phyloP scores from a whole-genome alignment of 345 rosid species.

The Stellera chamaejasme region DNA sequence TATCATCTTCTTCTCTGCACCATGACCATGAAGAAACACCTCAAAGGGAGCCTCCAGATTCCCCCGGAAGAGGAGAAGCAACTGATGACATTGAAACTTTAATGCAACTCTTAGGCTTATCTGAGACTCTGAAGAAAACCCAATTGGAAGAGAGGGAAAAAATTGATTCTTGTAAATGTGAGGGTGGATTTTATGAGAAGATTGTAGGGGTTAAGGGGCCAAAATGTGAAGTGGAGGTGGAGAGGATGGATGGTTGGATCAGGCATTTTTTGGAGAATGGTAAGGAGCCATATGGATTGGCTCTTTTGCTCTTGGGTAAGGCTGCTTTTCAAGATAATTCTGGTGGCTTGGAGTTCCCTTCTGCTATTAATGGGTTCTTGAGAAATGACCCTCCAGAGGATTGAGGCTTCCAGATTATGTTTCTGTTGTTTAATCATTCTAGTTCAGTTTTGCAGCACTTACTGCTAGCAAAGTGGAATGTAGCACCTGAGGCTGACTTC shows the following conservation, averaged over 20 bases:
- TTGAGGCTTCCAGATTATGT: neutral
- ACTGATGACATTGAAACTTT: conserved; percentile 24
- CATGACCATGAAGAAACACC: conserved; percentile 17
- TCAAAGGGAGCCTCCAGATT: conserved; percentile 4
- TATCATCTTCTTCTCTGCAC: conserved; percentile 23
- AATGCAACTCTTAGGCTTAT: conserved; percentile 30
- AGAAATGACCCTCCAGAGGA: conserved; percentile 33
- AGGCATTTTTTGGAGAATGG: conserved; percentile 19
- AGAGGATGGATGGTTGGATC: conserved; percentile 43
- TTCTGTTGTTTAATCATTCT: neutral
- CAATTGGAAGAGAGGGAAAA: conserved; percentile 14
- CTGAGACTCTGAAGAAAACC: conserved; percentile 6
- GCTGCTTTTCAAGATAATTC: conserved; percentile 23
- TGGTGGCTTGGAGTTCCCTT: conserved; percentile 39
- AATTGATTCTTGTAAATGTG: conserved; percentile 19
- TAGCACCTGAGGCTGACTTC: neutral
- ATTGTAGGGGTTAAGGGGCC: conserved; percentile 46
- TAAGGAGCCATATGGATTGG: conserved; percentile 37
- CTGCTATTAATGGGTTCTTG: conserved; percentile 28
- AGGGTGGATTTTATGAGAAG: conserved; percentile 35
- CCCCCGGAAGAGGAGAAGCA: neutral
- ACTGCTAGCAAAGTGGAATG: too few species aligned
- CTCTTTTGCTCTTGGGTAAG: conserved; percentile 41
- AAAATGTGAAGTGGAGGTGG: conserved; percentile 31
- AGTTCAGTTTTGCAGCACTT: neutral